Evolutionary conservation across 106 monocot species (phyloP), one percentile per base, ranked within the genome.

Genomic region (Allium sativum): DNA sequence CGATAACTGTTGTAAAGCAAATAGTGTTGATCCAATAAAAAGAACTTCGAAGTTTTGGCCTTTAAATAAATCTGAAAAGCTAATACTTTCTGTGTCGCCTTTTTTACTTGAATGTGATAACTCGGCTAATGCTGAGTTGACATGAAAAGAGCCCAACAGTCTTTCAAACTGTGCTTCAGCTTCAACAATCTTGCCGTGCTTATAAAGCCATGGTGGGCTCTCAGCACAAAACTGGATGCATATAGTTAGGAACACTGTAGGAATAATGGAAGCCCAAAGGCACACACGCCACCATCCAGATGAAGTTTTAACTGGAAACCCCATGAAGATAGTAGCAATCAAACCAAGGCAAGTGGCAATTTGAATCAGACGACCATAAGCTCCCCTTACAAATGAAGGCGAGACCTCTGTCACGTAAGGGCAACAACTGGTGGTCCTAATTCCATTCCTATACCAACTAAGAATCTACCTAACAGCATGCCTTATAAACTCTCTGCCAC

Each of bases 301-400:
- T n/a, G 74, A 51, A 43, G 76, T 74, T 74, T 88, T 98, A 14
- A 81, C 91, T 18, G 98, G 88, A 15, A 85, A 80, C 45, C 98
- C 98, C 73, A 88, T 61, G 21, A 98, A 72, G 10, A 92, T 76
- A 52, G 98, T 64, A 51, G 42, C 85, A 70, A 92, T 62, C 13
- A 98, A 71, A 61, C 98, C 98, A 77, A 98, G 82, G 52, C 98
- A 98, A 47, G 98, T 98, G 42, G 91, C 91, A 72, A 98, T 85
- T 70, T 98, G 98, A 88, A 92, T 83, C 31, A 98, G 77, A 69
- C 98, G 85, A 50, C 98, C 98, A 73, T 98, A 92, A 16, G 98
- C 88, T 22, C 98, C 98, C 61, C 98, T 85, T 56, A 98, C 76
- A 70, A 71, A 79, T 52, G 98, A 64, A 55, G 98, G 98, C 62